Base-by-base conservation (phyloP, 2,329 filamentous ascomycete genomes). In the Leptosphaerulina australis region DNA sequence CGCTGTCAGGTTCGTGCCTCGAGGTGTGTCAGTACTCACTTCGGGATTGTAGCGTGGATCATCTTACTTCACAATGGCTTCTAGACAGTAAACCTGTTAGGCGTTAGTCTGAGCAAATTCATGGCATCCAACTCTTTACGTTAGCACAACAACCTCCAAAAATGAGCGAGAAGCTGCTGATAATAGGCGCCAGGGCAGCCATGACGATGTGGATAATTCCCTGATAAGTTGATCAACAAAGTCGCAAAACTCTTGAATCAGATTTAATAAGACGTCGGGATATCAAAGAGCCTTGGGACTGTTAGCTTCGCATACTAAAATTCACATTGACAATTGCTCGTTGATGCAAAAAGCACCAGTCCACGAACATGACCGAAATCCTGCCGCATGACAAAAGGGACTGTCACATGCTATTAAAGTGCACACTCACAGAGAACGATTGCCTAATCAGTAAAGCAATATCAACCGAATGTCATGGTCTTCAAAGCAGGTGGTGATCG, bases 111-210 rank as follows among this genome's bases (percentile, higher is more conserved):
- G 17, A 33, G n/a, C 5, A 18, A 30, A 9, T 22, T 10, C 14
- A 25, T 18, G 2, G 26, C 40, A 39, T 20, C 15, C 30, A 3
- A 1, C 6, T 24, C 30, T 85, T 74, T 78, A 92, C 92, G 81
- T 96, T 96, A 26, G 90, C 91, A 76, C 92, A 96, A 70, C 91
- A 96, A 22, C 94, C 94, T 41, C 94, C 94, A 73, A 99, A 97
- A 52, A 99, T 97, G 59, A 97, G 82, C 41, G 81, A 81, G 50
- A 93, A 81, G 82, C 95, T 95, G 49, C 73, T 72, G 8, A 70
- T 63, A 28, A 76, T 63, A 15, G 72, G 62, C 10, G 69, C 69
- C 39, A 72, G 46, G 15, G 67, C 66, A 41, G 68, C 69, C 69
- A 73, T 73, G 39, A 22, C 45, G 41, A 46, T 37, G 38, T 36